These are phyloP conservation scores for Ascomycota sp. DNA, from an alignment of 2,329 filamentous ascomycete species.

Conservation along the genomic window DNA sequence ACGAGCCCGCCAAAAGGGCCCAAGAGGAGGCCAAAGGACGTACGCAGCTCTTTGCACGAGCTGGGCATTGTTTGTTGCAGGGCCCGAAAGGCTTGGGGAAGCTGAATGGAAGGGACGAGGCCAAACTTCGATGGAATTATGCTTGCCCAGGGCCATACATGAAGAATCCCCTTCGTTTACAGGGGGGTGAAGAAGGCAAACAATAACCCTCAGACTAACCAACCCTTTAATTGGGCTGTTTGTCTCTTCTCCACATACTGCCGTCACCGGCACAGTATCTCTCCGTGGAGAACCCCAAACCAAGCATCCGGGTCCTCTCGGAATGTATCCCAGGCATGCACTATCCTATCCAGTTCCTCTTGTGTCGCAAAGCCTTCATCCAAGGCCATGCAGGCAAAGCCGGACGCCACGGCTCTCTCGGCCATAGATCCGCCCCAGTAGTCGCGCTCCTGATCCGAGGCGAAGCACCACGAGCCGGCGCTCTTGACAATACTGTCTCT, in stretches of 20 bases:
- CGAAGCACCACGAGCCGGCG: slow-evolving; percentile 7
- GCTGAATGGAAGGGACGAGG: no score
- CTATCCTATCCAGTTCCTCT: slow-evolving; percentile 5
- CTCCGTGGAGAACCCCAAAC: slow-evolving; percentile 3
- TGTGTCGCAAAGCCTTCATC: slow-evolving; percentile 3
- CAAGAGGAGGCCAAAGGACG: slow-evolving; percentile 13
- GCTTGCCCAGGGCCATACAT: no score
- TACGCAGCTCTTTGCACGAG: slow-evolving; percentile 93
- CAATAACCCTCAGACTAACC: no score
- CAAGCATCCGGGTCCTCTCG: slow-evolving; percentile 3
- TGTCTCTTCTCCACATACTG: no score
- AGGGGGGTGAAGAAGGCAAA: no score
- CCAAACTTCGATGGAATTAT: no score
- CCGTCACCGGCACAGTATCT: slow-evolving; percentile 5
- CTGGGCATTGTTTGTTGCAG: slow-evolving; percentile 73
- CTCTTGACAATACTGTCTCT: slow-evolving; percentile 2
- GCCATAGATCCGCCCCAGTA: slow-evolving; percentile 8
- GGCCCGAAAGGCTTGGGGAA: no score
- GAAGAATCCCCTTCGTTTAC: no score
- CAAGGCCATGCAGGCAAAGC: slow-evolving; percentile 4
- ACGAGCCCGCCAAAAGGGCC: slow-evolving; percentile 32
- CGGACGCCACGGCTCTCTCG: slow-evolving; percentile 5
- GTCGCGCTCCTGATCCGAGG: slow-evolving; percentile 4
- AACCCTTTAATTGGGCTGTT: no score
- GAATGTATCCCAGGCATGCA: slow-evolving; percentile 2